These are phyloP conservation scores for Fusarium mundagurra DNA, from an alignment of 2,329 filamentous ascomycete species.

Conservation along the genomic window DNA sequence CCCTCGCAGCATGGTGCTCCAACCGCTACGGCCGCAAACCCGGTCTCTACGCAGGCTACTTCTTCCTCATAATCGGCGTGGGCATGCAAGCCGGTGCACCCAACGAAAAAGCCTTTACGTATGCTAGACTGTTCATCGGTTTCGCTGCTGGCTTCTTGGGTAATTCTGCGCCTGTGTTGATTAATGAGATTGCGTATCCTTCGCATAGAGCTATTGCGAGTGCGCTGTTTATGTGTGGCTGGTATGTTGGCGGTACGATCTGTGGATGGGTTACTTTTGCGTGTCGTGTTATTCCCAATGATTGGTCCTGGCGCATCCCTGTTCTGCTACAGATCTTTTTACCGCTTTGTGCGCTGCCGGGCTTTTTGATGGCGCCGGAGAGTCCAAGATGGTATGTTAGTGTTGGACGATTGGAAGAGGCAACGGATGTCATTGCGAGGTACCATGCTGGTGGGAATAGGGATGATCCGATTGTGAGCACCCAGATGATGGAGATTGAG, in stretches of 20 bases:
- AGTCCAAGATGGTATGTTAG: constrained; percentile 9
- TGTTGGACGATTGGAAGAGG: background rate
- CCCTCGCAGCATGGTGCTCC: constrained; percentile 20
- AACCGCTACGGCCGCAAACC: constrained; percentile 3
- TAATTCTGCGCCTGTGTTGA: background rate
- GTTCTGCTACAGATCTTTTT: background rate
- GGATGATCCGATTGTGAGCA: background rate
- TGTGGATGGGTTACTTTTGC: constrained; percentile 4
- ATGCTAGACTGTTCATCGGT: background rate
- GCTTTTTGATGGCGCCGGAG: background rate
- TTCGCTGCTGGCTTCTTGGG: background rate
- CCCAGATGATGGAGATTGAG: background rate
- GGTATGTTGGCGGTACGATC: constrained; percentile 1
- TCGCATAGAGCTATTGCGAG: constrained; percentile 7
- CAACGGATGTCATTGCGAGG: background rate
- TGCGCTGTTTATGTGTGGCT: background rate
- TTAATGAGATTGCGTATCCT: constrained; percentile 7
- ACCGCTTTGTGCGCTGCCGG: background rate
- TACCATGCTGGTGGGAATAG: background rate
- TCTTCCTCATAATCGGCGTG: constrained; percentile 2
- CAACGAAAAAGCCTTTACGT: background rate
- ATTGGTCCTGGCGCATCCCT: constrained; percentile 1
- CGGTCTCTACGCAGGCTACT: background rate
- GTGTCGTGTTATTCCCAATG: background rate
- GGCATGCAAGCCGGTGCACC: constrained; percentile 4